Percentiles rank a stretch among this genome's conserved stretches.
Evolutionary conservation across 768 basidiomycete species (phyloP).

Genomic region (Mrakia blollopis): DNA sequence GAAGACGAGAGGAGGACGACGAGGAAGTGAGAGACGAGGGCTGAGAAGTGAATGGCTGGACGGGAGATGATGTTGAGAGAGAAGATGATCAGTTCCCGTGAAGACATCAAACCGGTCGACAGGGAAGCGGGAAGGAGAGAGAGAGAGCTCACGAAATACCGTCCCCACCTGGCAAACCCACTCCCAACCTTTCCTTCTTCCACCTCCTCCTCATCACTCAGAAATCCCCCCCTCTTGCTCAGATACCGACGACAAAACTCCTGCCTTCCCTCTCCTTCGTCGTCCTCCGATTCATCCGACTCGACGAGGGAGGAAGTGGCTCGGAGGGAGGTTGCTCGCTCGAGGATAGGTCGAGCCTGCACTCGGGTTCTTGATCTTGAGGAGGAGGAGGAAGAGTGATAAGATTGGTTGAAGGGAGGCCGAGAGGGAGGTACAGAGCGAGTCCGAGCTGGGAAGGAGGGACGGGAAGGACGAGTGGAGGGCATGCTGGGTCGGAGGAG

Average conservation of each 20-base stretch:
- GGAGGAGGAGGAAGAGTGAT: neutral
- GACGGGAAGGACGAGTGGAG: neutral
- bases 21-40: neutral
- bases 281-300: neutral
- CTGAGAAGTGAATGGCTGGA: neutral
- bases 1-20: neutral
- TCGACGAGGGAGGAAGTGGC: neutral
- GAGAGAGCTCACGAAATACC: slow-evolving; percentile 5
- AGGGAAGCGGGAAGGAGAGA: no score
- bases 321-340: neutral
- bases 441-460: neutral
- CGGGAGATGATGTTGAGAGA: neutral
- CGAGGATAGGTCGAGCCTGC: neutral
- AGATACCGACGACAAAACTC: slow-evolving; percentile 1
- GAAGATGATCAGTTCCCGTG: no score
- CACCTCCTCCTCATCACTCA: neutral
- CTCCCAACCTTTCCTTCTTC: neutral
- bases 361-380: neutral
- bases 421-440: neutral
- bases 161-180: neutral
- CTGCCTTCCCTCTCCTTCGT: neutral
- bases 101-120: no score
- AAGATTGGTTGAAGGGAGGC: no score
- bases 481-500: neutral
- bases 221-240: neutral